A percentile compares a stretch with the other conserved stretches of the same genome.
These are phyloP conservation scores for Tephrocybe sp. DNA, from an alignment of 768 basidiomycete species.

Conservation along the genomic window DNA sequence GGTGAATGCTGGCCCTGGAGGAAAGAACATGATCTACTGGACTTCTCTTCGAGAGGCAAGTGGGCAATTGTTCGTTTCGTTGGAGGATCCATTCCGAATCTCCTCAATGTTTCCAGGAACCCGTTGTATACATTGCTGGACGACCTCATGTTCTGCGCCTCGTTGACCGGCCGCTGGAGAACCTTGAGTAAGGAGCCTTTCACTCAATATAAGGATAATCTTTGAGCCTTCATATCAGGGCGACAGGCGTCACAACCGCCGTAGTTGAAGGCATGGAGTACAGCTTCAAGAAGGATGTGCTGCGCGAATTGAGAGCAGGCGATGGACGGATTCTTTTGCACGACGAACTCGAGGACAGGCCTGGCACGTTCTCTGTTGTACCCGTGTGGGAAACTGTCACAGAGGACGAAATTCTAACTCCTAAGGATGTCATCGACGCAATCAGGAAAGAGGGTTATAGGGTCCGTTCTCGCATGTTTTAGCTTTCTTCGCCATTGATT, in stretches of 20 bases:
- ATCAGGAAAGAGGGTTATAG: constrained; percentile 76
- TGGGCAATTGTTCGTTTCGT: neutral
- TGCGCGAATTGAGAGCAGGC: constrained; percentile 72
- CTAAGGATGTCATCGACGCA: constrained; percentile 77
- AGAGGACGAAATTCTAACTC: constrained; percentile 84
- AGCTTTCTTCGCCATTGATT: neutral
- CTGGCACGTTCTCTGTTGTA: constrained; percentile 86
- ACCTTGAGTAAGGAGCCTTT: constrained; percentile 78
- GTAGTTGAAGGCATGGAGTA: constrained; percentile 93
- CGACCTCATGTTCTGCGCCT: constrained; percentile 89
- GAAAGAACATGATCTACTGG: constrained; percentile 80
- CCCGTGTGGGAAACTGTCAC: constrained; percentile 92
- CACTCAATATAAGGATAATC: neutral
- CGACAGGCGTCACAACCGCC: constrained; percentile 89
- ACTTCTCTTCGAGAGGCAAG: constrained; percentile 89
- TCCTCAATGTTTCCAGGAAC: constrained; percentile 56
- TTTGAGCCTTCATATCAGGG: constrained; percentile 42
- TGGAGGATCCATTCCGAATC: no score
- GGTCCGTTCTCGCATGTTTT: constrained; percentile 36
- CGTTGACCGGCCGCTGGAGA: constrained; percentile 85
- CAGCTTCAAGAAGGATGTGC: constrained; percentile 83
- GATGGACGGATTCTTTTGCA: constrained; percentile 86
- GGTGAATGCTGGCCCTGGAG: constrained; percentile 81
- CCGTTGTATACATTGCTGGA: constrained; percentile 87
- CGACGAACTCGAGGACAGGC: constrained; percentile 92